Base-by-base conservation (phyloP, 306 rosid species). In the Betula pendula region DNA sequence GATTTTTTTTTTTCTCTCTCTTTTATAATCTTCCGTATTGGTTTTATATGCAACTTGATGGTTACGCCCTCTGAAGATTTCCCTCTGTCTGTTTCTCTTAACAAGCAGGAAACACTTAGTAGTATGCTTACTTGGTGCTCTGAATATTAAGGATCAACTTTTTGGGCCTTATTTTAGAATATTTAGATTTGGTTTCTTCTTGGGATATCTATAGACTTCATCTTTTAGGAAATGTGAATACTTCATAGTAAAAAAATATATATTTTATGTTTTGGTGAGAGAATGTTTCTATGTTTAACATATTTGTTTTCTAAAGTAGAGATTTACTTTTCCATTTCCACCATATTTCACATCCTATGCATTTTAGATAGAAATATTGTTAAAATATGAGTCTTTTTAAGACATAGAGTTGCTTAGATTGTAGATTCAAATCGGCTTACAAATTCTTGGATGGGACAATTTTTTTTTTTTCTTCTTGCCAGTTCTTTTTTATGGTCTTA, bases 401-500 rank as follows among this genome's bases (percentile, higher is more conserved):
- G 31, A 38, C 68, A 63, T 56, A 68, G 68, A 77, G 56, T 74
- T 50, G 8, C 29, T 71, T 71, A 43, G 24, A 51, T 51, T 22
- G 71, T 27, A 48, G 50, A 31, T 75, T 47, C 15, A 45, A 25
- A n/a, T 4, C 58, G 66, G 42, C 70, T 66, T 48, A 69, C 66
- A 22, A 62, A 35, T 24, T 75, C n/a, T 45, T 45, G 65, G 50
- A 49, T 69, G 38, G 59, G 55, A 29, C 49, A 58, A 22, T 44
- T 45, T 45, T 10, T 45, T 38, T 74, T 71, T 74, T 75, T 67
- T 13, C 73, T 70, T 44, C 12, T 5, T 24, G 52, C 20, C 72
- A 55, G 5, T 55, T 74, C 8, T 2, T 71, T 72, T 72, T 60
- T 49, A 13, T 76, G 83, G 51, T 78, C 77, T 71, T 31, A 71